Evolutionary conservation across 306 rosid genomes (phyloP), one percentile per base, ranked within the genome.

Genomic region (Fragaria ananassa): DNA sequence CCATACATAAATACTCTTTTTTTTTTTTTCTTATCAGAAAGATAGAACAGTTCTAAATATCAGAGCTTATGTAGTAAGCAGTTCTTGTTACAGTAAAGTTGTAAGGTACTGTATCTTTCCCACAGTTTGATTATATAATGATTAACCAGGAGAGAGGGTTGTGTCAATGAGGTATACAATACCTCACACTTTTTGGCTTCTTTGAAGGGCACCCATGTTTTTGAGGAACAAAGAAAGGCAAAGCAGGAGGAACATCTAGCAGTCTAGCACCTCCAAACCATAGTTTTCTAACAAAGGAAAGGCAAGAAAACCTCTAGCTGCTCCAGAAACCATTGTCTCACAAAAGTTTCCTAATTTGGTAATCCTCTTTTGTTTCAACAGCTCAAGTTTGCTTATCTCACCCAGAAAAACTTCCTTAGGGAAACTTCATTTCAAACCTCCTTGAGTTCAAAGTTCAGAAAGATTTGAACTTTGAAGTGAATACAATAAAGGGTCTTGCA

Each of bases 241-340:
- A 41, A 34, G 54, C 39, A 41, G 44, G 76, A 62, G 21, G 46
- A 73, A 39, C 27, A 29, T 60, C 76, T 57, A 23, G 76, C 66
- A 54, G 39, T 14, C 39, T 57, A 39, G 23, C 56, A 17, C 56
- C 29, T 44, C 57, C 69, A 74, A 46, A 46, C 56, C 60, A 6
- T 21, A 41, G 13, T 62, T 46, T 29, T 29, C 46, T 64, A 14
- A 6, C 60, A 31, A 45, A 25, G 39, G 34, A 60, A 71, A 35
- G 76, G 60, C 70, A 46, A n/a, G 62, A 13, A 46, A 78, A 47
- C 31, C 70, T 70, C 46, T 41, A 31, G 70, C 37, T n/a, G 46
- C 45, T 46, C 42, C 31, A 53, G 61, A 71, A 51, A 53, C 51
- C 67, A 5, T 14, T 17, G 29, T 39, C 56, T 42, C 11, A 14